Conservation (phyloP, 345 rosid species). For the Rhodamnia argentea region DNA sequence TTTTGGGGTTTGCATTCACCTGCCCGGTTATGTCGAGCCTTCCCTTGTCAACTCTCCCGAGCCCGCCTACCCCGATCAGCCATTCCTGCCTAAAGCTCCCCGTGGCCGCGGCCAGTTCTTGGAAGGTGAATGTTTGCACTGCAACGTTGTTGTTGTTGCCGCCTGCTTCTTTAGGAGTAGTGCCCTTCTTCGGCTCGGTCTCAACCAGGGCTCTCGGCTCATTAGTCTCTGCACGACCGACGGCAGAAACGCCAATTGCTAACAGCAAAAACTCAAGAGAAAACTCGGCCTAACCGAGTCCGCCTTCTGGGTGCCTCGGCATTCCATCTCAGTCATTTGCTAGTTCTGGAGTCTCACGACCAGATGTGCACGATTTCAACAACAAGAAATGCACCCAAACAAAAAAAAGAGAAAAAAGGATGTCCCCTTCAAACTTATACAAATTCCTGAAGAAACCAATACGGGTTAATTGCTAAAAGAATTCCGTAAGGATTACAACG, state of each 20-base stretch:
- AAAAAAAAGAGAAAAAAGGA: too few species aligned
- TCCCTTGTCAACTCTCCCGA: conserved; percentile 88
- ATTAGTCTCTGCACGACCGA: conserved; percentile 6
- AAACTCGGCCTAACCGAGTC: neutral
- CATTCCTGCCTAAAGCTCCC: conserved; percentile 82
- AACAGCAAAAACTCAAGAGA: neutral
- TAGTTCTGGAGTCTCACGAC: neutral
- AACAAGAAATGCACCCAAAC: neutral
- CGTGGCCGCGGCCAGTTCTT: conserved; percentile 77
- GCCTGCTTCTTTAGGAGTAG: conserved; percentile 7
- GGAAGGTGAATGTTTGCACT: conserved; percentile 69
- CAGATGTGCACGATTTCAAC: neutral
- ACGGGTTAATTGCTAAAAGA: neutral
- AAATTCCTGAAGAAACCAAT: neutral
- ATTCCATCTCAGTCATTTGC: neutral
- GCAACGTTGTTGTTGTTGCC: conserved; percentile 31
- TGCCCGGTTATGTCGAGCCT: conserved; percentile 48
- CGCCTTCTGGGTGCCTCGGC: neutral
- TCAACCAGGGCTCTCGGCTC: neutral
- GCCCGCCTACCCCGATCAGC: conserved; percentile 86
- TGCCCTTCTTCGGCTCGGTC: neutral
- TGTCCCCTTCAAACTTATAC: neutral
- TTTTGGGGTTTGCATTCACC: conserved; percentile 16
- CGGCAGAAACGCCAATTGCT: neutral
- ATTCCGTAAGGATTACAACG: neutral